Percentiles rank a stretch among this genome's conserved stretches.
Evolutionary conservation across 345 rosid genomes (phyloP).

Genomic region (Populus deltoides): DNA sequence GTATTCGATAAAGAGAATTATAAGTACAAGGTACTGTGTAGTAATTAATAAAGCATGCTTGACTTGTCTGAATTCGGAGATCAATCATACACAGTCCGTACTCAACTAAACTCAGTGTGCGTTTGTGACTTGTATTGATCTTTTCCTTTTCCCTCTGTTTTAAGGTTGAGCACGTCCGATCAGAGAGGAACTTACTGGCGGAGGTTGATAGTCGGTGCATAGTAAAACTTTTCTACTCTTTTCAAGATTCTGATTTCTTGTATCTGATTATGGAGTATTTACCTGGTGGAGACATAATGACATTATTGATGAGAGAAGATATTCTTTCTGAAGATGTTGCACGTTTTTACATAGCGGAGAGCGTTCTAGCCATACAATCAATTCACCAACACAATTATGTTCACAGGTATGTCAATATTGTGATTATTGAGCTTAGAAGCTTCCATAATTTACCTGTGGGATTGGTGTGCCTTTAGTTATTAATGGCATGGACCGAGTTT

Average conservation of each 20-base stretch:
- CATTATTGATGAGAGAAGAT: conserved; percentile 96
- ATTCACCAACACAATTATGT: conserved; percentile 17
- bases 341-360: conserved; percentile 56
- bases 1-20: not conserved
- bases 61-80: not conserved
- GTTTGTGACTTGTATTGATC: conserved; percentile 1
- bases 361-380: conserved; percentile 20
- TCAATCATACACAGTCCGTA: not conserved
- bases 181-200: conserved; percentile 95
- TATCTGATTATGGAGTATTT: conserved; percentile 98
- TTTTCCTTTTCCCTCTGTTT: conserved; percentile 7
- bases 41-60: not conserved
- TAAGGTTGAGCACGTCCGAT: conserved; percentile 98
- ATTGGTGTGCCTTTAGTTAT: not conserved
- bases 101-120: conserved; percentile 3
- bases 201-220: conserved; percentile 97
- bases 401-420: conserved; percentile 17
- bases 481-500: not conserved
- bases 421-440: not conserved
- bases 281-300: conserved; percentile 99
- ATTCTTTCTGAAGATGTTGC: conserved; percentile 90
- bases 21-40: too few species aligned
- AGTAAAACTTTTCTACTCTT: conserved; percentile 87
- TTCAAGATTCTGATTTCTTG: conserved; percentile 92
- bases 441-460: not conserved